phyloP scores from a whole-genome alignment of 495 filamentous ascomycete species.

The Ramalina peruviana region DNA sequence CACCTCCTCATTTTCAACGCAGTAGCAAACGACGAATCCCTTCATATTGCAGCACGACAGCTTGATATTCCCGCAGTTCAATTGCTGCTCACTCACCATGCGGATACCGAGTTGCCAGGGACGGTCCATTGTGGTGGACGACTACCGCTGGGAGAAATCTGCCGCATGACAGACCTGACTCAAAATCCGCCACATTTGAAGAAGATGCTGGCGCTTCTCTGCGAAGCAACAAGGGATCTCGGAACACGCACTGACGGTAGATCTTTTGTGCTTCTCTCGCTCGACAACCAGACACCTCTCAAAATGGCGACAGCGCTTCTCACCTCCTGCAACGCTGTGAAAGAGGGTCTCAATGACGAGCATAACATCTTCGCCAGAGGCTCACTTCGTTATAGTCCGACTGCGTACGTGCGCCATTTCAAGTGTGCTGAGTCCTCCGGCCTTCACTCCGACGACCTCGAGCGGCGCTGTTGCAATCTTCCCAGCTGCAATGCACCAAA shows the following conservation, averaged over 20 bases:
- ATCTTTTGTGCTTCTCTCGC: conserved; percentile 1
- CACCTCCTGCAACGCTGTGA: neutral
- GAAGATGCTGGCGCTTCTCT: conserved; percentile 2
- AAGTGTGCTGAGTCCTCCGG: neutral
- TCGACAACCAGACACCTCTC: conserved; percentile 7
- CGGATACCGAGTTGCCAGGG: conserved; percentile 1
- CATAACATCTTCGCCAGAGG: conserved; percentile 2
- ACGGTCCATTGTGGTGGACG: conserved; percentile 5
- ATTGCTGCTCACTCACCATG: conserved; percentile 3
- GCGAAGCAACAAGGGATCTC: neutral
- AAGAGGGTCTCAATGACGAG: conserved; percentile 5
- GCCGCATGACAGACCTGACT: neutral
- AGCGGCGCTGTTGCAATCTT: conserved; percentile 5
- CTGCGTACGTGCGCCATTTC: conserved; percentile 10
- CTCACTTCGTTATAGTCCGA: conserved; percentile 8
- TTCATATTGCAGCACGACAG: conserved; percentile 8
- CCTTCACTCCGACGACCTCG: neutral
- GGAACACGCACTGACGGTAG: neutral
- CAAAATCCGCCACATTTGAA: conserved; percentile 3
- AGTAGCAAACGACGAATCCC: conserved; percentile 8
- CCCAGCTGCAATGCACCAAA: conserved; percentile 1
- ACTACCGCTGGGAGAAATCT: conserved; percentile 8
- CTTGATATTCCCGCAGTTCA: neutral
- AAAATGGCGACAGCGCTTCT: conserved; percentile 3
- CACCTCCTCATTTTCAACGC: conserved; percentile 4